Conservation (phyloP, 352 stramenopile genomes). For the Phytophthora pinifolia region DNA sequence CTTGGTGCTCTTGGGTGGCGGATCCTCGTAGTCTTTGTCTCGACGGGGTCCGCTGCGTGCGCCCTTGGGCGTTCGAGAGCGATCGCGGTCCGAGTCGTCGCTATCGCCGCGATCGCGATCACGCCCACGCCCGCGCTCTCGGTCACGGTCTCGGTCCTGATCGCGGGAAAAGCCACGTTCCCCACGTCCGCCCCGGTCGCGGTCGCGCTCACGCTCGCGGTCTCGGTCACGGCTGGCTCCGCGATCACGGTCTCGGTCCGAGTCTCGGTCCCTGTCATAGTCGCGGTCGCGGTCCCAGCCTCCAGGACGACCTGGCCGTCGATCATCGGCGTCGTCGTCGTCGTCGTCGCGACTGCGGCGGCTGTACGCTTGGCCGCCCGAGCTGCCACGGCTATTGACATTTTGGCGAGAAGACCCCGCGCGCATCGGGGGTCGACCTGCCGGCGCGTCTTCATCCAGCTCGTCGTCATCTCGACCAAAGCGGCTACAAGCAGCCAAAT, state of each 20-base stretch:
- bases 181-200: conserved; percentile 39
- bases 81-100: conserved; percentile 33
- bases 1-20: conserved; percentile 32
- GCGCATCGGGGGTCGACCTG: conserved; percentile 29
- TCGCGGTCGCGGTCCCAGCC: conserved; percentile 39
- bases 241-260: conserved; percentile 30
- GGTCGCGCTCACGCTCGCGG: conserved; percentile 26
- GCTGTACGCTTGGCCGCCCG: conserved; percentile 23
- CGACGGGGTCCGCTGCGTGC: conserved; percentile 18
- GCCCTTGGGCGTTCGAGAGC: conserved; percentile 30
- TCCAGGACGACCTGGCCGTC: conserved; percentile 31
- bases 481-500: conserved; percentile 32
- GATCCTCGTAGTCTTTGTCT: conserved; percentile 48
- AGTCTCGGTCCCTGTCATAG: conserved; percentile 29
- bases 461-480: conserved; percentile 79
- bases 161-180: conserved; percentile 37
- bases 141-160: conserved; percentile 33
- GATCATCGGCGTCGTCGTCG: conserved; percentile 50
- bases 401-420: conserved; percentile 22
- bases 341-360: conserved; percentile 40
- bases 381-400: conserved; percentile 10
- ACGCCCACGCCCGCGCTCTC: conserved; percentile 27
- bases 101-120: conserved; percentile 24
- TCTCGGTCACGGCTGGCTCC: conserved; percentile 39
- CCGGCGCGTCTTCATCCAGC: conserved; percentile 55